Evolutionary conservation across 495 filamentous ascomycete species (phyloP), one percentile per base, ranked within the genome.

Genomic region (Hyaloscypha finlandica): DNA sequence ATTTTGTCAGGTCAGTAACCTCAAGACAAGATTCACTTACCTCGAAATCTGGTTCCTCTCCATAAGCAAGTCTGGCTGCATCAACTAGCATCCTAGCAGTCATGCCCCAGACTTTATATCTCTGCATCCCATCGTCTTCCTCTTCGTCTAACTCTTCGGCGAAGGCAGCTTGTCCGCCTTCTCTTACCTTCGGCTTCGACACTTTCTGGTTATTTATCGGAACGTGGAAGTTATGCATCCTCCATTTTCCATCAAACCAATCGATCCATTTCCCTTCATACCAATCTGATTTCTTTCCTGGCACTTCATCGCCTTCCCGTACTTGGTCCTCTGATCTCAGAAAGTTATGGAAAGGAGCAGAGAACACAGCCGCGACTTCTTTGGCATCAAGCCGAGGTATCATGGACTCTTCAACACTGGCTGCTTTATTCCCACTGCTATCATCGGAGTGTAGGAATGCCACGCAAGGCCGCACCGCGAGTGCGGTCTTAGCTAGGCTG

Each of bases 301-400:
- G 83, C 33, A 81, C 70, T 5, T 75, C 71, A 11, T 78, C 77
- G 11, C 70, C 67, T 29, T 72, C 66, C 61, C 39, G 64, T 25
- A 74, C 56, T 61, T 86, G 83, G 70, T 89, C 88, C 31, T 74
- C 74, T 35, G 67, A 52, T 1, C 71, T 72, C 33, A 95, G 74
- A 71, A 97, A 96, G 68, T 90, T 85, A 66, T 85, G 83, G 71
- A 97, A 90, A 2, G 90, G 89, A 55, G 90, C 92, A 11, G 91
- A 90, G 76, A 97, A 97, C 29, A 96, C 92, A n/a, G 90, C 91
- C 4, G 91, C 92, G 1, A 97, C 93, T 77, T 97, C 93, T 62
- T 88, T 87, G 8, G 92, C 87, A 77, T 97, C 90, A 6, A 97
- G 81, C 31, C 84, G 81, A 0, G 92, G 92, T 53, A 96, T 90